Evolutionary conservation across 371 early-diverging fungal species (phyloP), one percentile per base, ranked within the genome.

Genomic region (Ordospora colligata): DNA sequence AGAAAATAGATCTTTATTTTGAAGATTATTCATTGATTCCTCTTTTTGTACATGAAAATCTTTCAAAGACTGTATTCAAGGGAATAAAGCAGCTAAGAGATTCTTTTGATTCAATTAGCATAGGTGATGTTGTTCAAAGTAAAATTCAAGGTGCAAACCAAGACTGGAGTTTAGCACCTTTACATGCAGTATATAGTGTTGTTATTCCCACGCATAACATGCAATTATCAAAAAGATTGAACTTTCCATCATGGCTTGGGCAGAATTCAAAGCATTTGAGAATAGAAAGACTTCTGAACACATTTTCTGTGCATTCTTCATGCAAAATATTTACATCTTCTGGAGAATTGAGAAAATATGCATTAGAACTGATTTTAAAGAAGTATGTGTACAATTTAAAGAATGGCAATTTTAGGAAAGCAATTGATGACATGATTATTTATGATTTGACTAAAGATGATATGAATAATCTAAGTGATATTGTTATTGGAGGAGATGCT

Each of bases 1-100:
- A 95, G 67, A 92, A 90, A 80, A 86, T 91, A 25, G 92, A 96
- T 25, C 80, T 90, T 12, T 99, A 94, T 82, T 99, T 95, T 83
- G 87, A 90, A 65, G 98, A 99, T 74, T 92, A 89, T 79, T 82
- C 86, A 22, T 78, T 97, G 44, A 85, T 92, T 0, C 94, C 93
- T 40, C 85, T 96, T 50, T 92, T 99, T 90, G 88, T 98, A 12
- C 89, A 89, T 75, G 92, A 90, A 86, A 81, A 83, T 64, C 80
- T 84, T 67, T 10, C 82, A 40, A 82, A 80, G 53, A 52, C 68
- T 0, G 37, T 64, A n/a, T 37, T 79, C 47, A 22, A 50, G 25
- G 58, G 43, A 17, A 32, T 72, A 32, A 70, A 75, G 40, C 65
- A 76, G 1, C 50, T 75, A 21, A 37, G 69, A 0, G 54, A 76